phyloP scores from a whole-genome alignment of 2,329 filamentous ascomycete genomes.

The Colletotrichum musicola region DNA sequence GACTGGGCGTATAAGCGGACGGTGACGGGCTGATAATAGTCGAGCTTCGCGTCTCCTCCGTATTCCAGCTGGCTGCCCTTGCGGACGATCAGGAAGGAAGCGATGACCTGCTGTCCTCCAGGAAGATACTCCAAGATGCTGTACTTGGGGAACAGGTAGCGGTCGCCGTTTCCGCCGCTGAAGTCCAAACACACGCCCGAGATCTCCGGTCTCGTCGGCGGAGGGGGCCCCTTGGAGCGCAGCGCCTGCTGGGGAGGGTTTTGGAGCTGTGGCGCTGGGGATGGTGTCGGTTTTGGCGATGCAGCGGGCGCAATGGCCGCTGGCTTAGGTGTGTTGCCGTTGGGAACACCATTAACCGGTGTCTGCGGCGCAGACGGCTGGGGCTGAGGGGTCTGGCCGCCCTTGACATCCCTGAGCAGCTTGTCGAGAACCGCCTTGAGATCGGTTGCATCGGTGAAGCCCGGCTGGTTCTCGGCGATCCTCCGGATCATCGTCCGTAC shows the following conservation, averaged over 20 bases:
- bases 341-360: conserved; percentile 49
- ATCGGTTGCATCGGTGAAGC: conserved; percentile 65
- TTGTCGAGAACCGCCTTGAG: conserved; percentile 66
- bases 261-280: conserved; percentile 31
- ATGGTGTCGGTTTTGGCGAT: conserved; percentile 16
- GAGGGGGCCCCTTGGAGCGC: conserved; percentile 69
- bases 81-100: conserved; percentile 82
- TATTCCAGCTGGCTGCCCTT: conserved; percentile 77
- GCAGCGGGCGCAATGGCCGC: conserved; percentile 22
- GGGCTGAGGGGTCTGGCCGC: conserved; percentile 46
- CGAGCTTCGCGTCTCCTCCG: conserved; percentile 70
- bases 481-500: conserved; percentile 65
- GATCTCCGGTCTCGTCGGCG: conserved; percentile 68
- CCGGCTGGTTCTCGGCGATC: conserved; percentile 64
- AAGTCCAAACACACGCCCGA: conserved; percentile 79
- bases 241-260: conserved; percentile 64
- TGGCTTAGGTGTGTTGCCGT: conserved; percentile 44
- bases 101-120: conserved; percentile 72
- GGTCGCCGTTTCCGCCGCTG: conserved; percentile 74
- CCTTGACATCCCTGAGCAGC: conserved; percentile 51
- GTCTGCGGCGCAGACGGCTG: conserved; percentile 47
- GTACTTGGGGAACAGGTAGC: conserved; percentile 83
- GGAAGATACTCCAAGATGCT: conserved; percentile 78
- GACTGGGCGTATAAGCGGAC: conserved; percentile 69
- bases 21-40: conserved; percentile 83